These are phyloP conservation scores for Kurtzmaniella quercitrusa DNA, from an alignment of 1,139 yeast species.

Conservation along the genomic window DNA sequence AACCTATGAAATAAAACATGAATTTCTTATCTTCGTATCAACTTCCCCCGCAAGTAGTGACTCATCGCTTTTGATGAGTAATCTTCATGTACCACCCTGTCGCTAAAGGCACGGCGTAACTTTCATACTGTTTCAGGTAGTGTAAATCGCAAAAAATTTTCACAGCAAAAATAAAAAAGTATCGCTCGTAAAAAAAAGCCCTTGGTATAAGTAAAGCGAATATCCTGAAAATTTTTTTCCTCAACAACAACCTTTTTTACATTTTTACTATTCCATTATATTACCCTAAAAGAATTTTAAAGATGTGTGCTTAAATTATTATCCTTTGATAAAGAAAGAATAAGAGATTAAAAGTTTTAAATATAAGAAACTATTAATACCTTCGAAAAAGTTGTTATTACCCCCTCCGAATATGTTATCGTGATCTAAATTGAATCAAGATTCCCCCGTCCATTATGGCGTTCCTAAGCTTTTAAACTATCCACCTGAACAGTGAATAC, in stretches of 20 bases:
- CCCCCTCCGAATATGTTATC: constrained; percentile 20
- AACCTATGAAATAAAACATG: no score
- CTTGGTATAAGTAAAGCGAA: constrained; percentile 1
- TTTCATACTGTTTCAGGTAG: not conserved
- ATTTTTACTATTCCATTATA: constrained; percentile 14
- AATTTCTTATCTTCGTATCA: not conserved
- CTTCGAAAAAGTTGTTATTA: constrained; percentile 13
- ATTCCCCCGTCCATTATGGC: constrained; percentile 29
- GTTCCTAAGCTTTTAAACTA: constrained; percentile 12
- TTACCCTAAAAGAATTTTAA: constrained; percentile 11
- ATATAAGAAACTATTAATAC: constrained; percentile 13
- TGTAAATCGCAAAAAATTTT: not conserved
- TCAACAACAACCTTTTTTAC: constrained; percentile 13
- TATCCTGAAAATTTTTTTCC: constrained; percentile 5
- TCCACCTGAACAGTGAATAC: not conserved
- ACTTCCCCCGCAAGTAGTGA: not conserved
- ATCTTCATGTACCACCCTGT: not conserved
- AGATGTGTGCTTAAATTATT: constrained; percentile 36
- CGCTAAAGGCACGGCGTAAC: constrained; percentile 7
- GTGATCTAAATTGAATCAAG: constrained; percentile 17
- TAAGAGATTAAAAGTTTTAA: constrained; percentile 10
- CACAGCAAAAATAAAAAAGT: not conserved
- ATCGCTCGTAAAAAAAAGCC: not conserved
- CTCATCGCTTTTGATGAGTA: not conserved
- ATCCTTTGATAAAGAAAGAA: constrained; percentile 7